Percentiles rank a stretch among this genome's conserved stretches.
Conservation (phyloP, 2,329 filamentous ascomycete genomes). For the Fusarium equiseti region DNA sequence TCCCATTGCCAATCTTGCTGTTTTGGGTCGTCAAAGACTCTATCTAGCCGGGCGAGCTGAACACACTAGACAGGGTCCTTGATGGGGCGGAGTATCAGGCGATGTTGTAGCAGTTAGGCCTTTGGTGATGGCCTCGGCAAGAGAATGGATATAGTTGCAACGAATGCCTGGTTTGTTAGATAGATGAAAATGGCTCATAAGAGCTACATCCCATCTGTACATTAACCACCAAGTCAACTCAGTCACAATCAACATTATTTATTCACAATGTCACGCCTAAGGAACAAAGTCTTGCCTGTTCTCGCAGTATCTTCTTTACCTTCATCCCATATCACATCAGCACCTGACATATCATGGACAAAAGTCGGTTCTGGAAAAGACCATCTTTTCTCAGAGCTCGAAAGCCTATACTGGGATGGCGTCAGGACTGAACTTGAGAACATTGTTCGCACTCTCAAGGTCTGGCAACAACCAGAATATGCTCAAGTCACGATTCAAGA, state of each 20-base stretch:
- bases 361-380: slow-evolving; percentile 25
- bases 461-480: slow-evolving; percentile 37
- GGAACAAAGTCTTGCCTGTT: slow-evolving; percentile 25
- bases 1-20: slow-evolving; percentile 26
- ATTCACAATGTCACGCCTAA: slow-evolving; percentile 32
- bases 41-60: slow-evolving; percentile 31
- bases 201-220: neutral
- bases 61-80: slow-evolving; percentile 11
- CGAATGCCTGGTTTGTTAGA: neutral
- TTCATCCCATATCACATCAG: slow-evolving; percentile 29
- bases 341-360: slow-evolving; percentile 34
- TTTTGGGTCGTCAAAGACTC: slow-evolving; percentile 17
- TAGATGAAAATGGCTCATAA: slow-evolving; percentile 7
- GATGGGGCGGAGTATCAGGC: slow-evolving; percentile 32
- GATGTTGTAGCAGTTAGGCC: slow-evolving; percentile 18
- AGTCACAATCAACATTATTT: neutral
- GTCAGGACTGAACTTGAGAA: slow-evolving; percentile 42
- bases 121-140: neutral
- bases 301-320: slow-evolving; percentile 17
- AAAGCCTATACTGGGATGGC: slow-evolving; percentile 40
- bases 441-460: slow-evolving; percentile 40
- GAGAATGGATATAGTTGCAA: neutral
- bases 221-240: neutral
- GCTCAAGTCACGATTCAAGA: slow-evolving; percentile 25
- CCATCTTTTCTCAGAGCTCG: slow-evolving; percentile 32